Evolutionary conservation across 1,139 yeast genomes (phyloP), one percentile per base, ranked within the genome.

Genomic region (Pichiaceae sp.): DNA sequence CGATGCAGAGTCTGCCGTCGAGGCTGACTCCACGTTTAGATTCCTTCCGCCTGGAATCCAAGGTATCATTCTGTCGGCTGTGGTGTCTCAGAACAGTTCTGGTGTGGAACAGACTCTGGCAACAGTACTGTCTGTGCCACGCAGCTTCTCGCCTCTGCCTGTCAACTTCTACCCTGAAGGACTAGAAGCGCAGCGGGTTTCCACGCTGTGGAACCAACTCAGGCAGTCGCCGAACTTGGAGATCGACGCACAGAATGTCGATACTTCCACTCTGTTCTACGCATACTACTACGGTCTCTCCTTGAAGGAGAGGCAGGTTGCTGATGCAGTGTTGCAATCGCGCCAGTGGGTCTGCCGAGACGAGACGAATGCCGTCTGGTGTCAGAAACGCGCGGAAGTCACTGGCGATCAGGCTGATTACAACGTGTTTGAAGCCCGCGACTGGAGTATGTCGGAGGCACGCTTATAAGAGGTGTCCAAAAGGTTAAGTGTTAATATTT

Each of bases 31-130:
- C 15, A 42, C 47, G 17, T 63, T 78, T 42, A 55, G 76, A 30
- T 63, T 61, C 35, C 57, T 78, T 37, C 89, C 91, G 4, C 78
- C 85, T 5, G 93, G 93, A 21, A 70, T 82, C 29, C 89, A 82
- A 55, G 78, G 77, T 48, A 68, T 76, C 41, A 67, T 76, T 2
- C 53, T 72, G 18, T 72, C 81, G 0, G 72, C 68, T 48, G 66
- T 70, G 5, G 59, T 73, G 2, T 63, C 68, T 28, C 58, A 72
- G 42, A 62, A 55, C 39, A 51, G 53, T 11, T 23, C 44, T 9
- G 28, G 21, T 27, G 24, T 31, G 3, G 24, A 31, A 5, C 39
- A 43, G 24, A 45, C 40, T 30, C n/a, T 29, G 11, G 52, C 51
- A 41, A 53, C 37, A 45, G 59, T 36, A 64, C 65, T 38, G 49